Evolutionary conservation across 495 filamentous ascomycete genomes (phyloP).

Genomic region (Astrothelium macrocarpum): DNA sequence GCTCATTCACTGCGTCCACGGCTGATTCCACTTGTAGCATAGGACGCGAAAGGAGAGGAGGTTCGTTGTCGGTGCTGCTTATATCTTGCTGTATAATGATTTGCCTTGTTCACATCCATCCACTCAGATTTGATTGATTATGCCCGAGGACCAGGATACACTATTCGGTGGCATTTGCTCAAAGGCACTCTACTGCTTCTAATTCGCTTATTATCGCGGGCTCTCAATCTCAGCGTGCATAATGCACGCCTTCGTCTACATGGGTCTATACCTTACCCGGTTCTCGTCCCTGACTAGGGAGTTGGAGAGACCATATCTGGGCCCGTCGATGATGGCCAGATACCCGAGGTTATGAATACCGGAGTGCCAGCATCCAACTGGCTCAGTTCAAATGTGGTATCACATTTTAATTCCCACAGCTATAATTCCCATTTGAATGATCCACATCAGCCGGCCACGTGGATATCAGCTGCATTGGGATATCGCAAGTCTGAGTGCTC

Average conservation of each 20-base stretch:
- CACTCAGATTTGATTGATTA: not conserved
- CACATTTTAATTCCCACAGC: not conserved
- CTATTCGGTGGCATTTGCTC: not conserved
- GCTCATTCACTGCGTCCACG: not conserved
- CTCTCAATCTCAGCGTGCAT: not conserved
- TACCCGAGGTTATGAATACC: too few relatives aligned
- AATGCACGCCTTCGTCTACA: not conserved
- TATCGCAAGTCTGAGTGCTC: conserved; percentile 78
- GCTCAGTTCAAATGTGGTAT: not conserved
- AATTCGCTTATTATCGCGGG: not conserved
- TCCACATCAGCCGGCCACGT: conserved; percentile 9
- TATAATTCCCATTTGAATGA: not conserved
- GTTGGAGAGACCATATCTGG: not conserved
- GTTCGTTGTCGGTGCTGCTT: conserved; percentile 5
- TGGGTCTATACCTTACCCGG: not conserved
- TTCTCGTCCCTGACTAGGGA: conserved; percentile 3
- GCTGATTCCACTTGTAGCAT: not conserved
- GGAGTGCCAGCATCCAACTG: not conserved
- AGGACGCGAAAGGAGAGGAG: not conserved
- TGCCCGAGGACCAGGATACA: not conserved
- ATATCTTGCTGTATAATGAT: not conserved
- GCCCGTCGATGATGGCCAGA: not conserved
- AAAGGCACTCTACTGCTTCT: not conserved
- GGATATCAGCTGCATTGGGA: conserved; percentile 46
- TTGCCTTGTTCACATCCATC: not conserved